Evolutionary conservation across 1,284 basidiomycete species (phyloP).

Genomic region (Ceratobasidium sp.): DNA sequence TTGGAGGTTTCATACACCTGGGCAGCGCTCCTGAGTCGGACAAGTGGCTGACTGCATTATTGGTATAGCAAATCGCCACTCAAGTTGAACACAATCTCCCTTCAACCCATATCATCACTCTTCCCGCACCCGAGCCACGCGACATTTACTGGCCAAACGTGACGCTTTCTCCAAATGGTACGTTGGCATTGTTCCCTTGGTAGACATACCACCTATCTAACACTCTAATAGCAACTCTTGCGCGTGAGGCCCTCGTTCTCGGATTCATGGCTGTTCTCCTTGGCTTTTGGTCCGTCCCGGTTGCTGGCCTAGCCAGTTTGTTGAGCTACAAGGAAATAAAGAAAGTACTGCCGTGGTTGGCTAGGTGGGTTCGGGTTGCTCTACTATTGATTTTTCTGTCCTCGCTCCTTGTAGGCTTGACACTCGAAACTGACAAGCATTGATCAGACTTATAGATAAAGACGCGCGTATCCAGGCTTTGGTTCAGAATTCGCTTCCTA

Average conservation of each 20-base stretch:
- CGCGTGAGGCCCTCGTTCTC: constrained; percentile 77
- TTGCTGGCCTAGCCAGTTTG: constrained; percentile 83
- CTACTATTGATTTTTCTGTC: not conserved
- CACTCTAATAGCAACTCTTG: constrained; percentile 52
- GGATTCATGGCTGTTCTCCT: constrained; percentile 74
- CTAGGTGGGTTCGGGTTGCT: constrained; percentile 48
- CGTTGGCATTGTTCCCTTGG: not conserved
- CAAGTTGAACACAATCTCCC: constrained; percentile 82
- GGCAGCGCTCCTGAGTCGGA: too few relatives aligned
- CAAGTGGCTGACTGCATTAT: not conserved
- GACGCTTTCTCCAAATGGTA: constrained; percentile 65
- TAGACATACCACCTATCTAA: not conserved
- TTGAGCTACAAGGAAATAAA: constrained; percentile 93
- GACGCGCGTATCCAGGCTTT: constrained; percentile 85
- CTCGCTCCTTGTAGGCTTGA: not conserved
- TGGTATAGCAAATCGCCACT: constrained; percentile 82
- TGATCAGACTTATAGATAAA: constrained; percentile 70
- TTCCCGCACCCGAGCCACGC: constrained; percentile 90
- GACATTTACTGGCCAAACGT: constrained; percentile 97
- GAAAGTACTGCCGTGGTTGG: constrained; percentile 87
- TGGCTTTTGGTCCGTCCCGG: constrained; percentile 89
- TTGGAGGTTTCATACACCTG: not conserved
- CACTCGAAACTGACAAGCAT: constrained; percentile 46
- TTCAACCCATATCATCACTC: constrained; percentile 72
- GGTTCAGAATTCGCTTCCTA: constrained; percentile 92